Base-by-base conservation (phyloP, 129 eudicot species). In the Flaveria ramosissima region DNA sequence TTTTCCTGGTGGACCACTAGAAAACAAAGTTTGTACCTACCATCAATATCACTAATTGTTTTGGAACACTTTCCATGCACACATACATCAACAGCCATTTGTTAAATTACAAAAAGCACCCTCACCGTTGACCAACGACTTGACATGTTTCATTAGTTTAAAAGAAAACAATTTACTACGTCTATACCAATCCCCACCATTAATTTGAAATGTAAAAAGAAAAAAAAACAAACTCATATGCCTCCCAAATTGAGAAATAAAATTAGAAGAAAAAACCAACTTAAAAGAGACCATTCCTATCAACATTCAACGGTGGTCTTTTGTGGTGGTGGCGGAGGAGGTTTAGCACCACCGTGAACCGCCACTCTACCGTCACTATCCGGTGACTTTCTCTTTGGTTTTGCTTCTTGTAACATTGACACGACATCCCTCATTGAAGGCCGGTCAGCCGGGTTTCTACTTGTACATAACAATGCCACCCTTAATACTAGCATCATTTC, bases 351-450 rank as follows among this genome's bases (percentile, higher is more conserved):
- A 26, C 64, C 45, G 27, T 50, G 46, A 60, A 68, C 80, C 72
- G 76, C 76, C 71, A 19, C 75, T 14, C 53, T 76, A 50, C 63
- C 73, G 17, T 78, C 88, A 55, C 70, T 62, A 5, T 73, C 93
- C 1, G 92, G 90, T 6, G 82, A 36, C 74, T 95, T 95, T 70
- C 99, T 79, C 77, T 82, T 88, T 10, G 99, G 99, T 85, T 88
- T 92, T 53, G 96, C 99, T 83, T 92, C 99, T 68, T 87, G 88
- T 42, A 95, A 81, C 99, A 95, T 95, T 6, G 99, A 89, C n/a
- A 95, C 90, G 0, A 95, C 99, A 36, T 95, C 99, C 47, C 99
- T 92, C 99, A 95, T 95, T 20, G 99, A 84, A 19, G 99, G 99
- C 16, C 99, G 82, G 10, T 95, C 99, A 8, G 90, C 92, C 19